Percentiles rank a stretch among this genome's conserved stretches.
Evolutionary conservation across 2,329 filamentous ascomycete species (phyloP).

Genomic region (Microdochium trichocladiopsis): DNA sequence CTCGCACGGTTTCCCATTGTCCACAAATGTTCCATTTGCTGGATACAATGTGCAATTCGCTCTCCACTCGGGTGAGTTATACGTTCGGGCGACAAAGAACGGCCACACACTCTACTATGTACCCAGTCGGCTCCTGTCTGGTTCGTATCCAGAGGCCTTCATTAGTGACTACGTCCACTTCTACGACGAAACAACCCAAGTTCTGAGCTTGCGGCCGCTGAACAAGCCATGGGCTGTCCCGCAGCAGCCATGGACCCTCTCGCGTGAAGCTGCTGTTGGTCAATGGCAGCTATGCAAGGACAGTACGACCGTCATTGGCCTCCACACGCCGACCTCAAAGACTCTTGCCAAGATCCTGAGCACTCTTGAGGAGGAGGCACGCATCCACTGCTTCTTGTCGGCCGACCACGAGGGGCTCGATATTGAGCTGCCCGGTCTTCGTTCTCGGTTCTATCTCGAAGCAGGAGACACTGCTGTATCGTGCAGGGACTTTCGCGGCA

Average conservation of each 20-base stretch:
- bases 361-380: slow-evolving; percentile 23
- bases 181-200: slow-evolving; percentile 23
- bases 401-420: slow-evolving; percentile 14
- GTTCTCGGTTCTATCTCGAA: slow-evolving; percentile 36
- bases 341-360: slow-evolving; percentile 22
- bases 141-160: slow-evolving; percentile 25
- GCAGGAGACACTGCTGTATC: slow-evolving; percentile 16
- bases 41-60: slow-evolving; percentile 29
- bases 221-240: slow-evolving; percentile 16
- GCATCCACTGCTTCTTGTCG: slow-evolving; percentile 24
- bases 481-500: slow-evolving; percentile 42
- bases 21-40: slow-evolving; percentile 19
- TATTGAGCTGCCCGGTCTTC: slow-evolving; percentile 37
- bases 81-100: slow-evolving; percentile 18
- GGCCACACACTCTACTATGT: slow-evolving; percentile 9
- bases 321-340: slow-evolving; percentile 23
- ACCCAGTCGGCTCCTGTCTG: slow-evolving; percentile 18
- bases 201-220: slow-evolving; percentile 23
- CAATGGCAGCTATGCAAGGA: slow-evolving; percentile 15
- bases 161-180: slow-evolving; percentile 36
- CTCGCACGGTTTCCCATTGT: slow-evolving; percentile 30
- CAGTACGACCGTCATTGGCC: slow-evolving; percentile 19
- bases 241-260: slow-evolving; percentile 13
- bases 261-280: background rate
- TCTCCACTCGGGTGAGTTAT: slow-evolving; percentile 15